Percentiles rank a stretch among this genome's conserved stretches.
Conservation (phyloP, 2,329 filamentous ascomycete species). For the Alternaria consortialis region DNA sequence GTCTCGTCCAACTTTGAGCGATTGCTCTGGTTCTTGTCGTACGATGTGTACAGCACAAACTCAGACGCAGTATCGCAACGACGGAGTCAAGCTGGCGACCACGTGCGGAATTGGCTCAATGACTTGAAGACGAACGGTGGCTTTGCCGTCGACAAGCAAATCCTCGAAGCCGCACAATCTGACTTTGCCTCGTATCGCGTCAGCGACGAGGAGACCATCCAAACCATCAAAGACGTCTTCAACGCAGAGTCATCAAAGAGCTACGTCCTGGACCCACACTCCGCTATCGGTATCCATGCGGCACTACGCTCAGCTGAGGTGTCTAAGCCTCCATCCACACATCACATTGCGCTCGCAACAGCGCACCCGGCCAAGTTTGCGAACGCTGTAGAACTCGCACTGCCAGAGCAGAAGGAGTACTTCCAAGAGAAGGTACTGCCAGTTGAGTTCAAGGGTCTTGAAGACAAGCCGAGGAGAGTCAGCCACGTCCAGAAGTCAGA, state of each 20-base stretch:
- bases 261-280: slow-evolving; percentile 93
- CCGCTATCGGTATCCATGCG: slow-evolving; percentile 84
- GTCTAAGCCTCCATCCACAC: slow-evolving; percentile 56
- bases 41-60: slow-evolving; percentile 56
- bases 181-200: slow-evolving; percentile 84
- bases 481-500: slow-evolving; percentile 69
- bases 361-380: slow-evolving; percentile 97
- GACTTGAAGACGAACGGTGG: slow-evolving; percentile 82
- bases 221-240: slow-evolving; percentile 58
- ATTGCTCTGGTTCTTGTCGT: slow-evolving; percentile 90
- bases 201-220: slow-evolving; percentile 61
- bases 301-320: slow-evolving; percentile 72
- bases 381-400: slow-evolving; percentile 80
- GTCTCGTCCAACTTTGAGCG: slow-evolving; percentile 97
- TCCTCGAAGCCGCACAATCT: slow-evolving; percentile 74
- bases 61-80: slow-evolving; percentile 54
- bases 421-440: slow-evolving; percentile 82
- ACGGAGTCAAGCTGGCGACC: slow-evolving; percentile 69
- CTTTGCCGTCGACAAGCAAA: slow-evolving; percentile 79
- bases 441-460: slow-evolving; percentile 80
- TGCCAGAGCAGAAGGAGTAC: slow-evolving; percentile 76
- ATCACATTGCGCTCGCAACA: slow-evolving; percentile 87
- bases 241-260: slow-evolving; percentile 57
- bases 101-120: slow-evolving; percentile 79
- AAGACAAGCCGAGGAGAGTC: slow-evolving; percentile 78